phyloP scores from a whole-genome alignment of 2,329 filamentous ascomycete species.

The Septoria petroselini region DNA sequence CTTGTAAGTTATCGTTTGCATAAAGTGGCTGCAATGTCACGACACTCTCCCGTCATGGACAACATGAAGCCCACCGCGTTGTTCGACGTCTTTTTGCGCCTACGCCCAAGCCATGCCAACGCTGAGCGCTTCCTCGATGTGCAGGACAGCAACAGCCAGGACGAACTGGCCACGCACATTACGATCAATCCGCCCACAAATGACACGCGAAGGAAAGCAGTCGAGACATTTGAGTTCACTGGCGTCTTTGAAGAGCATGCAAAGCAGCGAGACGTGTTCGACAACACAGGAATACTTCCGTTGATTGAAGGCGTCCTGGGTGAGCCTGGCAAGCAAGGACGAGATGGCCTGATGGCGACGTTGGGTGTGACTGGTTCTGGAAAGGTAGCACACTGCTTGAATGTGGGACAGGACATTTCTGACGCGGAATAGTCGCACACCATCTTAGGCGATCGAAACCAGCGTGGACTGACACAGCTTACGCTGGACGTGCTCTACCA shows the following conservation, averaged over 20 bases:
- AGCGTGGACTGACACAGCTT: constrained; percentile 88
- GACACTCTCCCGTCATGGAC: constrained; percentile 26
- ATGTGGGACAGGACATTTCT: constrained; percentile 1
- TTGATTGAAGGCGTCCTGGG: constrained; percentile 80
- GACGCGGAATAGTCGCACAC: constrained; percentile 72
- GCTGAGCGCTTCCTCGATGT: constrained; percentile 74
- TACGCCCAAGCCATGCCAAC: constrained; percentile 52
- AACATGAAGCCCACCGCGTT: constrained; percentile 47
- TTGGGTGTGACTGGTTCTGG: constrained; percentile 92
- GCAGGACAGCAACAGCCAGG: constrained; percentile 50
- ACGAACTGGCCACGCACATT: constrained; percentile 48
- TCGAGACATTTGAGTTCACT: constrained; percentile 94
- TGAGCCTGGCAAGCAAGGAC: constrained; percentile 68
- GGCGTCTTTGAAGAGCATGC: constrained; percentile 86
- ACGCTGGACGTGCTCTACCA: constrained; percentile 85
- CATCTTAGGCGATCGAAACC: constrained; percentile 80
- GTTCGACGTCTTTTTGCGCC: constrained; percentile 87
- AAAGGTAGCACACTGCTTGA: constrained; percentile 80
- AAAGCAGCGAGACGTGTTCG: constrained; percentile 81
- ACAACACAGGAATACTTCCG: constrained; percentile 69
- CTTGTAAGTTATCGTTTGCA: constrained; percentile 19
- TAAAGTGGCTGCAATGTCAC: constrained; percentile 9
- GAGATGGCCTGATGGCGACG: constrained; percentile 86
- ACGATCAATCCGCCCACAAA: constrained; percentile 64
- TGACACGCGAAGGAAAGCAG: constrained; percentile 76